These are phyloP conservation scores for Penicillium sp. DNA, from an alignment of 2,329 filamentous ascomycete genomes.

Conservation along the genomic window DNA sequence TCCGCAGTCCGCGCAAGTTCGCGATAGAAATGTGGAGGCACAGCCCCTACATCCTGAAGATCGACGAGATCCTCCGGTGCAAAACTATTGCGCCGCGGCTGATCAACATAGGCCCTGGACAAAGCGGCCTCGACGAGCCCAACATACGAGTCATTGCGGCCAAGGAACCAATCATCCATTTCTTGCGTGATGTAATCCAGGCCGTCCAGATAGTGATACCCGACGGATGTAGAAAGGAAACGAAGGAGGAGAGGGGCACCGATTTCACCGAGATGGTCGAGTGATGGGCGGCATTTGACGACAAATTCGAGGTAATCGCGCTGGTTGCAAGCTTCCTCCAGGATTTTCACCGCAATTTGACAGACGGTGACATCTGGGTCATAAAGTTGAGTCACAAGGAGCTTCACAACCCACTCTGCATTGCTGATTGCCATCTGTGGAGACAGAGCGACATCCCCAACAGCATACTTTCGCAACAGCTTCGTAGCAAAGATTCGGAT, in stretches of 20 bases:
- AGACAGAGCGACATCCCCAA: slow-evolving; percentile 44
- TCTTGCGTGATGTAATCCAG: slow-evolving; percentile 98
- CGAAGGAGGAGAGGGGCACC: slow-evolving; percentile 86
- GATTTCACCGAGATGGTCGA: slow-evolving; percentile 95
- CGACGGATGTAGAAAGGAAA: slow-evolving; percentile 91
- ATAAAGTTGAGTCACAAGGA: slow-evolving; percentile 97
- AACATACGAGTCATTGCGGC: slow-evolving; percentile 94
- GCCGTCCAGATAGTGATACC: slow-evolving; percentile 94
- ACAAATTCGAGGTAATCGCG: slow-evolving; percentile 90
- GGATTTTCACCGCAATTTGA: slow-evolving; percentile 89
- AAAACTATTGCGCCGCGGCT: slow-evolving; percentile 44
- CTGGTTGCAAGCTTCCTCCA: slow-evolving; percentile 95
- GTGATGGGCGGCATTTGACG: slow-evolving; percentile 86
- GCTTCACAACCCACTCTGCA: slow-evolving; percentile 91
- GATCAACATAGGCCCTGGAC: slow-evolving; percentile 67
- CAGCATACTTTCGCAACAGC: slow-evolving; percentile 79
- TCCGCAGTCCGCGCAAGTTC: slow-evolving; percentile 89
- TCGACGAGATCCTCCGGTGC: slow-evolving; percentile 54
- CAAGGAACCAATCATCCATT: slow-evolving; percentile 99
- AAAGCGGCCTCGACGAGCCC: slow-evolving; percentile 91
- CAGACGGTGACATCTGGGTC: slow-evolving; percentile 97
- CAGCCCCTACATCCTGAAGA: slow-evolving; percentile 52
- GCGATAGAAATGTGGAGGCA: slow-evolving; percentile 97
- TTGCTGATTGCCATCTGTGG: slow-evolving; percentile 48
- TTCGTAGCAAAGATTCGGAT: slow-evolving; percentile 88